Conservation (phyloP, 2,329 filamentous ascomycete genomes). For the Penicillium expansum region DNA sequence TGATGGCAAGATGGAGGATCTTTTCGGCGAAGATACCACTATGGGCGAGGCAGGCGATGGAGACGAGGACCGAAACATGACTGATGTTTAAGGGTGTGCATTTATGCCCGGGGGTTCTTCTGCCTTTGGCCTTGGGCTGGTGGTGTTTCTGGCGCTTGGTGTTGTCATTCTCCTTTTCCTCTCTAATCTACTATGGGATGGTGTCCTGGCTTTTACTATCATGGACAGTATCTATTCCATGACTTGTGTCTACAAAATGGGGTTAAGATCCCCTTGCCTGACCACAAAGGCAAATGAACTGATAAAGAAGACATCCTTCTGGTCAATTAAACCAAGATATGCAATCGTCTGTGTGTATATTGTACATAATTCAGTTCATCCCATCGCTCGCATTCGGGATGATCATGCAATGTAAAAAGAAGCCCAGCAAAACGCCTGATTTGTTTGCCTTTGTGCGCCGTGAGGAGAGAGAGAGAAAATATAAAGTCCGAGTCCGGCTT, state of each 20-base stretch:
- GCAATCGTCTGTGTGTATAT: slow-evolving; percentile 20
- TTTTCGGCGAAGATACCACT: slow-evolving; percentile 45
- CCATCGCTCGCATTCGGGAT: slow-evolving; percentile 14
- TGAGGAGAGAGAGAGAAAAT: slow-evolving; percentile 20
- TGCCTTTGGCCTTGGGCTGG: slow-evolving; percentile 1
- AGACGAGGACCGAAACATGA: slow-evolving; percentile 45
- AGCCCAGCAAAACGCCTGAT: slow-evolving; percentile 25
- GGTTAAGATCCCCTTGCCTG: not conserved
- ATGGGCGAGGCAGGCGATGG: slow-evolving; percentile 39
- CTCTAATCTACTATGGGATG: slow-evolving; percentile 1
- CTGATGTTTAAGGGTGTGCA: slow-evolving; percentile 34
- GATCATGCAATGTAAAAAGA: slow-evolving; percentile 21
- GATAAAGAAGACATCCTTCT: slow-evolving; percentile 5
- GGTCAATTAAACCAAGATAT: slow-evolving; percentile 14
- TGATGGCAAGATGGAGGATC: slow-evolving; percentile 49
- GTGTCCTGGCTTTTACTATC: not conserved
- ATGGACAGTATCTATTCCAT: not conserved
- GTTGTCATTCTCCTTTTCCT: slow-evolving; percentile 1
- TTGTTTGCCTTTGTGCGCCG: slow-evolving; percentile 19
- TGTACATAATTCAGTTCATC: slow-evolving; percentile 23
- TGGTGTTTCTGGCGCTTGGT: slow-evolving; percentile 23
- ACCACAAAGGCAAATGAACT: not conserved
- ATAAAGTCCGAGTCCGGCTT: slow-evolving; percentile 1
- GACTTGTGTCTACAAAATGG: not conserved
- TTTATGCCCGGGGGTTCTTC: not conserved